Percentiles rank a stretch among this genome's conserved stretches.
These are phyloP conservation scores for Penicillium sp. DNA, from an alignment of 2,329 filamentous ascomycete species.

Conservation along the genomic window DNA sequence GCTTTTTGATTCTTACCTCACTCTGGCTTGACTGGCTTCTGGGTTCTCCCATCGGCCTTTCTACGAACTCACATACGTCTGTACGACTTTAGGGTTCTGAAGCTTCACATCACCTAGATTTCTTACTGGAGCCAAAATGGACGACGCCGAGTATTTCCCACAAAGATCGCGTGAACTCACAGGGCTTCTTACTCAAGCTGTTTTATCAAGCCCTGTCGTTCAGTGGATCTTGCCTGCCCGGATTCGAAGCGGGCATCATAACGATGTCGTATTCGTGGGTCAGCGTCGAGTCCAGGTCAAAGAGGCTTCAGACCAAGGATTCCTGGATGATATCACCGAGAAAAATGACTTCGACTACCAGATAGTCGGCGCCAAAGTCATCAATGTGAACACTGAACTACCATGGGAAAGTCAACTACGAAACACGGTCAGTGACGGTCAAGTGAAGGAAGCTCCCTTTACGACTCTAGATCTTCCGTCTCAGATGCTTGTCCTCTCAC, in stretches of 20 bases:
- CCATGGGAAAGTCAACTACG: conserved; percentile 30
- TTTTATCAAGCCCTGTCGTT: conserved; percentile 68
- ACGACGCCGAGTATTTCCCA: not conserved
- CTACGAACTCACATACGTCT: too few species aligned
- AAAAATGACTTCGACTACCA: conserved; percentile 72
- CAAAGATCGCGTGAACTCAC: conserved; percentile 22
- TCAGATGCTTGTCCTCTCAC: conserved; percentile 72
- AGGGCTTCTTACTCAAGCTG: conserved; percentile 71
- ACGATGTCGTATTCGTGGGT: conserved; percentile 83
- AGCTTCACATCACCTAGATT: too few species aligned
- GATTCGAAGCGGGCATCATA: conserved; percentile 61
- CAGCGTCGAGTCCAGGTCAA: conserved; percentile 76
- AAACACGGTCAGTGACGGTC: conserved; percentile 11
- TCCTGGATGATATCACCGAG: conserved; percentile 67
- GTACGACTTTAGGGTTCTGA: too few species aligned
- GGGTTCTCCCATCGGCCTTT: too few species aligned
- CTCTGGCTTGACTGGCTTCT: too few species aligned
- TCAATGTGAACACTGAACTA: conserved; percentile 53
- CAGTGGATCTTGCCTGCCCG: conserved; percentile 75
- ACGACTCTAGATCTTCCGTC: conserved; percentile 51
- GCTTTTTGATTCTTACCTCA: not conserved
- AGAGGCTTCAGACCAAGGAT: conserved; percentile 59
- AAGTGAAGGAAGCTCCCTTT: conserved; percentile 6
- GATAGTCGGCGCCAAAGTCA: conserved; percentile 71
- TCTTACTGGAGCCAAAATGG: not conserved